phyloP scores from a whole-genome alignment of 108 stramenopile genomes.

The Nitzschia sp. region DNA sequence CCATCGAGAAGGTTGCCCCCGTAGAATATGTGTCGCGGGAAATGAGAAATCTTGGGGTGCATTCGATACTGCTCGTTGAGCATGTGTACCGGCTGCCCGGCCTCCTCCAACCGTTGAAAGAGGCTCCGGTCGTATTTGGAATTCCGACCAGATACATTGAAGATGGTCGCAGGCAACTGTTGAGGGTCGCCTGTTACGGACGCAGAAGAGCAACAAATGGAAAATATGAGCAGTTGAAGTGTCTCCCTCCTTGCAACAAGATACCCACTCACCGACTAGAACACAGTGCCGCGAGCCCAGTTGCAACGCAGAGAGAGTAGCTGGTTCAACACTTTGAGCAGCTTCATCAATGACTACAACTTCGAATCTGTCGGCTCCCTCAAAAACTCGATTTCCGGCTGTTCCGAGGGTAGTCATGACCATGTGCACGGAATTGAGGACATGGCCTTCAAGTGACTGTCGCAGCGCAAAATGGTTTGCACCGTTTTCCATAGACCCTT shows the following conservation, averaged over 20 bases:
- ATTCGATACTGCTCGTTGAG: conserved; percentile 97
- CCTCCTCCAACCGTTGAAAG: conserved; percentile 95
- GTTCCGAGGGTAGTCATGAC: conserved; percentile 97
- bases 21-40: conserved; percentile 90
- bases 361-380: conserved; percentile 88
- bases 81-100: conserved; percentile 90
- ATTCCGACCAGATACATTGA: conserved; percentile 78
- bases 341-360: conserved; percentile 99
- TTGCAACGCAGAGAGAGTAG: conserved; percentile 92
- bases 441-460: conserved; percentile 70
- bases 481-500: conserved; percentile 45
- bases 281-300: conserved; percentile 86
- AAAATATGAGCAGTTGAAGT: no score
- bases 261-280: conserved; percentile 74
- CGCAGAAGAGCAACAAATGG: background rate
- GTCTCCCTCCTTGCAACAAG: no score
- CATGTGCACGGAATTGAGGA: conserved; percentile 91
- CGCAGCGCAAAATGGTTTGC: conserved; percentile 50
- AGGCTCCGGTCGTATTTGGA: conserved; percentile 92
- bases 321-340: conserved; percentile 95
- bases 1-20: conserved; percentile 82
- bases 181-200: conserved; percentile 83
- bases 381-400: conserved; percentile 82
- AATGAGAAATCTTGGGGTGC: conserved; percentile 89
- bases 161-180: conserved; percentile 98